Base-by-base conservation (phyloP, 352 stramenopile species). In the Phytophthora idaei region DNA sequence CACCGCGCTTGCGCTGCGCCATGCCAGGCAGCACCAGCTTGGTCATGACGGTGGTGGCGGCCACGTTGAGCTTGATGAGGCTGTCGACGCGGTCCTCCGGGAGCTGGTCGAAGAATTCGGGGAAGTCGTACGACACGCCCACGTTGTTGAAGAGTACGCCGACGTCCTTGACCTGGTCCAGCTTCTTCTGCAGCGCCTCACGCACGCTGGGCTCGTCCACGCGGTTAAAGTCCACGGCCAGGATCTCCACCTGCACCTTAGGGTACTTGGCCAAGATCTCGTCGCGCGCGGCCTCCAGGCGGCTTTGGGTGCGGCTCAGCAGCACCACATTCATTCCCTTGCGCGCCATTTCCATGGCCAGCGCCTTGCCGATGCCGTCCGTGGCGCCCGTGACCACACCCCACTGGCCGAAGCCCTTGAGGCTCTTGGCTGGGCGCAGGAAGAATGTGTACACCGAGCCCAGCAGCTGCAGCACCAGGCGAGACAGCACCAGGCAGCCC, bases 81-180 rank as follows among this genome's bases (percentile, higher is more conserved):
- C 88, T 85, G 59, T 90, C 70, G 27, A 99, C 84, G 65, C 98
- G 94, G 31, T 97, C 89, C 48, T 98, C 90, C 2, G 90, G 76
- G 48, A 99, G 83, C 74, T 99, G 96, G 58, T 98, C 84, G 82
- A 99, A 99, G 85, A 97, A 99, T 79, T 85, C 91, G 5, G 98
- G 96, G 77, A 98, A 99, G 55, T 98, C 93, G 83, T 99, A 99
- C 61, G 91, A 98, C 45, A 99, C 92, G 57, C 98, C 98, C 25
- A 99, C 98, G 80, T 99, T 99, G 87, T 99, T 99, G 67, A 99
- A 92, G 32, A 99, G 89, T 55, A 99, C 87, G 32, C 97, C 98
- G 31, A 99, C 73, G 61, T 99, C 97, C 64, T 98, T 74, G 21
- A 92, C 77, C 49, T 96, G 76, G 48, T 77, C 69, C 36, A 93